Conservation (phyloP, 345 rosid species). For the Rhodamnia rubescens region DNA sequence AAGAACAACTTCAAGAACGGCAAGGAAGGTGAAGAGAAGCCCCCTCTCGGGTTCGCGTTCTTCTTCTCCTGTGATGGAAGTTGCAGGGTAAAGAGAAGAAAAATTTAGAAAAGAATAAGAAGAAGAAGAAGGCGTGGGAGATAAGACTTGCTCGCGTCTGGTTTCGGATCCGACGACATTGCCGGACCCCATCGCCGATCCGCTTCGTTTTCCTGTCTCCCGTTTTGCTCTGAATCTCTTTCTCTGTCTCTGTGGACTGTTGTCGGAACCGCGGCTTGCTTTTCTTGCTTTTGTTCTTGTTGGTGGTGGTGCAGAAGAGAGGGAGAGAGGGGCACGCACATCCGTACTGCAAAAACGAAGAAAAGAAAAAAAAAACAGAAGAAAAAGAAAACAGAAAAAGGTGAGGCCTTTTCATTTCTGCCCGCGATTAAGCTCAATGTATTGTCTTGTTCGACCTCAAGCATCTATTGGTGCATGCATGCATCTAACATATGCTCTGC, state of each 20-base stretch:
- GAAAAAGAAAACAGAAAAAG: neutral
- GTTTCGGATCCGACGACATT: slow-evolving; percentile 18
- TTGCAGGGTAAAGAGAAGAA: neutral
- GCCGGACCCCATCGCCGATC: slow-evolving; percentile 17
- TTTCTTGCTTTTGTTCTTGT: neutral
- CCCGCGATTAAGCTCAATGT: neutral
- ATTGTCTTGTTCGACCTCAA: neutral
- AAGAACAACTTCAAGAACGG: neutral
- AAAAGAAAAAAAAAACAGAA: too few relatives aligned
- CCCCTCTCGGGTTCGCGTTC: neutral
- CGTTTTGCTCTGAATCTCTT: neutral
- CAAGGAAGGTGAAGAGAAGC: neutral
- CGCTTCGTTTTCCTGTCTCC: slow-evolving; percentile 1
- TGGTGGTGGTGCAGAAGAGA: neutral
- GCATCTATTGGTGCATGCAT: neutral
- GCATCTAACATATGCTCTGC: neutral
- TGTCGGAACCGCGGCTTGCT: neutral
- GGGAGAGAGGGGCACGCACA: neutral
- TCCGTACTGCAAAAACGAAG: neutral
- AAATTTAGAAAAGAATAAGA: neutral
- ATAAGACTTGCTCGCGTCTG: neutral
- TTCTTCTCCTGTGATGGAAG: neutral
- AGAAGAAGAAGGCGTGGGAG: neutral
- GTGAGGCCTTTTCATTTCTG: neutral
- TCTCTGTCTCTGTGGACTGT: neutral